Conservation (phyloP, 306 rosid genomes). For the Quercus berberidifolia region DNA sequence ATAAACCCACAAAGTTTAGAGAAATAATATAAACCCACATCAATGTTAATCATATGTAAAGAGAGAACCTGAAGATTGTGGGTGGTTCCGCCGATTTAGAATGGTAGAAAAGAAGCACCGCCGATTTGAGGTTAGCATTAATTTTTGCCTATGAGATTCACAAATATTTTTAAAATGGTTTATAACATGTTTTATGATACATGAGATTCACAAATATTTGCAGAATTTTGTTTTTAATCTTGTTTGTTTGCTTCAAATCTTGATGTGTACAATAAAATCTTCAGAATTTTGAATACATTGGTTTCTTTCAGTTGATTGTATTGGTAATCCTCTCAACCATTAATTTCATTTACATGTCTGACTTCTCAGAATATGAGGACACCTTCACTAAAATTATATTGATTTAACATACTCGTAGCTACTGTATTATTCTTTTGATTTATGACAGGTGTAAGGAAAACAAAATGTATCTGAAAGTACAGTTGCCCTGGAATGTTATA, state of each 20-base stretch:
- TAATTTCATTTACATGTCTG: background rate
- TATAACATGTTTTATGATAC: background rate
- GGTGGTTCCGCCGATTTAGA: no score
- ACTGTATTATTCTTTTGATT: conserved; percentile 16
- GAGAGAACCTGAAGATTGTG: no score
- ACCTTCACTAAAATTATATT: background rate
- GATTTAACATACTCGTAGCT: background rate
- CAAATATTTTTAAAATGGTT: no score
- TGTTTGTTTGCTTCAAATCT: background rate
- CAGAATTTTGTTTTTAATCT: background rate
- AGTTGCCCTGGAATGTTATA: conserved; percentile 77
- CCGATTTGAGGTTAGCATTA: no score
- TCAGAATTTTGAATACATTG: background rate
- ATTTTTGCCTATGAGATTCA: no score
- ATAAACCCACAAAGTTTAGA: no score
- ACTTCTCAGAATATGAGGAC: background rate
- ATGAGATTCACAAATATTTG: background rate
- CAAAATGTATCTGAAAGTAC: conserved; percentile 72
- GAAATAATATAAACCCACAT: no score
- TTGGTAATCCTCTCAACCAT: background rate
- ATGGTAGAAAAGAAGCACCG: no score
- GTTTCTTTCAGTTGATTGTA: background rate
- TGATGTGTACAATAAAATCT: background rate
- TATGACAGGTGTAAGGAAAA: conserved; percentile 22
- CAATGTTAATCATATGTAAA: no score